Evolutionary conservation across 805 yeast species (phyloP).

Genomic region (Ogataea nakhonphanomensis): DNA sequence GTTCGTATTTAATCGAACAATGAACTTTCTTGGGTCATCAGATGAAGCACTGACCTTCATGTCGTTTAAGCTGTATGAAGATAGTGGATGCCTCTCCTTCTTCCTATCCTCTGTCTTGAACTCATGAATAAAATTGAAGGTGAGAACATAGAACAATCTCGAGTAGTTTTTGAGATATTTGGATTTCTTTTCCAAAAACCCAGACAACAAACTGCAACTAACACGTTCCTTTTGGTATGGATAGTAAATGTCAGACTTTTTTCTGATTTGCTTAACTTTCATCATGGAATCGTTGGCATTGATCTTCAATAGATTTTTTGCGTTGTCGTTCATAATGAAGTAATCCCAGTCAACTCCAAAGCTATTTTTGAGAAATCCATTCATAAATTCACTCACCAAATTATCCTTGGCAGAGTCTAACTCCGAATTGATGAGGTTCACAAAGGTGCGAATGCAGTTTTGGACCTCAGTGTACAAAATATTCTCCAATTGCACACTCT

Average conservation of each 20-base stretch:
- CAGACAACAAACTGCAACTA: constrained; percentile 55
- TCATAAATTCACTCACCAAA: constrained; percentile 50
- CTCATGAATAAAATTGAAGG: constrained; percentile 66
- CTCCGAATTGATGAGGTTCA: constrained; percentile 50
- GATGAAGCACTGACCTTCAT: constrained; percentile 31
- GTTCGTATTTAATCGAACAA: constrained; percentile 34
- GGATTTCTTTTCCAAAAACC: constrained; percentile 57
- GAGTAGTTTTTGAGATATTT: constrained; percentile 59
- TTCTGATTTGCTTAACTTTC: constrained; percentile 39
- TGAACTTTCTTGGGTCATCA: constrained; percentile 37
- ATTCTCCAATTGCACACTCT: constrained; percentile 62
- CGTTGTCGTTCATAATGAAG: constrained; percentile 46
- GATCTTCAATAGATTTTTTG: constrained; percentile 40
- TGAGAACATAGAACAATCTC: constrained; percentile 61
- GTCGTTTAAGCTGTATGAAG: constrained; percentile 39
- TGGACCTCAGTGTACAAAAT: constrained; percentile 63
- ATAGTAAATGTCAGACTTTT: constrained; percentile 48
- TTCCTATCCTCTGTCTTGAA: constrained; percentile 55
- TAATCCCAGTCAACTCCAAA: constrained; percentile 70
- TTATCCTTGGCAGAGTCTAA: constrained; percentile 44
- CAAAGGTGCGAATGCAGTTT: constrained; percentile 49
- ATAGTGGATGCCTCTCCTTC: constrained; percentile 46
- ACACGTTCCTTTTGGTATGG: constrained; percentile 51
- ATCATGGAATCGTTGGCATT: constrained; percentile 27
- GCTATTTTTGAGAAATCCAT: constrained; percentile 52